These are phyloP conservation scores for Exophiala bonariae DNA, from an alignment of 2,329 filamentous ascomycete genomes.

Conservation along the genomic window DNA sequence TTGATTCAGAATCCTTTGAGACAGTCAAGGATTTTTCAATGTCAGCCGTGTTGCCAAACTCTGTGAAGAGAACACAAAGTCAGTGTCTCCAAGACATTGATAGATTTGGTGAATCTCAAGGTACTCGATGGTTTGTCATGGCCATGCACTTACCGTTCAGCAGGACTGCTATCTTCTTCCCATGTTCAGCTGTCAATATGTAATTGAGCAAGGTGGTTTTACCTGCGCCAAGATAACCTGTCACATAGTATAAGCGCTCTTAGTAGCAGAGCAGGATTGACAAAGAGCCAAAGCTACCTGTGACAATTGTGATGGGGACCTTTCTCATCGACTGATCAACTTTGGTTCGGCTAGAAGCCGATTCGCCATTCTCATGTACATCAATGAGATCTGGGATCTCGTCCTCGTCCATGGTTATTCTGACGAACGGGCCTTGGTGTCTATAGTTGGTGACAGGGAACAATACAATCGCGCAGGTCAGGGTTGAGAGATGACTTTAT, in stretches of 20 bases:
- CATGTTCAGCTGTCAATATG: slow-evolving; percentile 90
- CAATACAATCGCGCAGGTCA: too few relatives aligned
- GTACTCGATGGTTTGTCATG: neutral
- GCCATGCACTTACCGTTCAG: slow-evolving; percentile 74
- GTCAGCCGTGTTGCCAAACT: slow-evolving; percentile 83
- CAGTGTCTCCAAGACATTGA: slow-evolving; percentile 18
- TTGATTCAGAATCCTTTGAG: slow-evolving; percentile 76
- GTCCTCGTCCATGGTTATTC: slow-evolving; percentile 41
- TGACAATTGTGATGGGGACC: slow-evolving; percentile 53
- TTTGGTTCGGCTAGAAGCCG: too few relatives aligned
- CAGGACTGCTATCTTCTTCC: slow-evolving; percentile 97
- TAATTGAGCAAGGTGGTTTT: slow-evolving; percentile 97
- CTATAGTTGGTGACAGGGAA: slow-evolving; percentile 11
- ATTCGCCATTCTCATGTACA: slow-evolving; percentile 20
- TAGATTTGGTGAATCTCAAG: slow-evolving; percentile 1
- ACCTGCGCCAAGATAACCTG: slow-evolving; percentile 90
- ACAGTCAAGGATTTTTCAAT: slow-evolving; percentile 96
- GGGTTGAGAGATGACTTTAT: too few relatives aligned
- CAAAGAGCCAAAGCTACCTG: slow-evolving; percentile 37
- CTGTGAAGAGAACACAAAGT: slow-evolving; percentile 41
- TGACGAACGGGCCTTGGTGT: too few relatives aligned
- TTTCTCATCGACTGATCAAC: slow-evolving; percentile 34
- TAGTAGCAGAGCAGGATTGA: neutral
- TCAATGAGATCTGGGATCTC: slow-evolving; percentile 46
- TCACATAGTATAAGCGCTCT: slow-evolving; percentile 8